Evolutionary conservation across 148 eudicot genomes (phyloP).

Genomic region (Arbutus unedo): DNA sequence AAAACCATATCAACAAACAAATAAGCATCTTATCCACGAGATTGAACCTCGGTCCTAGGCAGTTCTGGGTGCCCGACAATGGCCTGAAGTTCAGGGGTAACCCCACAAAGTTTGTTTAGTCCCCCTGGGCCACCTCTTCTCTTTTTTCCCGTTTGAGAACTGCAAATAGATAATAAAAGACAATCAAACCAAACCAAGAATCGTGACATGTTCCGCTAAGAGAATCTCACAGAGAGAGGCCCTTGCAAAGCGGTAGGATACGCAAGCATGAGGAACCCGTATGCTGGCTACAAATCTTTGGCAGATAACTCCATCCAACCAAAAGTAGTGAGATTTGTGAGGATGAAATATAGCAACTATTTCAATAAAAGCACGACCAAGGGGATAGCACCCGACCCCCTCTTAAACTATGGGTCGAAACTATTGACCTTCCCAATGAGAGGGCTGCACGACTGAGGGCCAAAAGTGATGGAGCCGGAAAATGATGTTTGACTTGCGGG

Average conservation of each 20-base stretch:
- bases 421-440: neutral
- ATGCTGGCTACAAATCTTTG: neutral
- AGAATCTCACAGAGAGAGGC: neutral
- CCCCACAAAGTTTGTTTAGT: conserved; percentile 78
- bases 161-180: conserved; percentile 23
- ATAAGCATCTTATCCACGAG: neutral
- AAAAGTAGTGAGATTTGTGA: neutral
- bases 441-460: neutral
- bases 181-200: conserved; percentile 4
- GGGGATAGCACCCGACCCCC: neutral
- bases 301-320: neutral
- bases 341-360: conserved; percentile 7
- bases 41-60: conserved; percentile 78
- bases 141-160: conserved; percentile 56
- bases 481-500: neutral
- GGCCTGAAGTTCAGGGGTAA: conserved; percentile 80
- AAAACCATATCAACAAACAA: neutral
- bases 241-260: neutral
- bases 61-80: conserved; percentile 79
- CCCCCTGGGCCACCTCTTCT: conserved; percentile 96
- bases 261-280: neutral
- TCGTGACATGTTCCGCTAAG: neutral
- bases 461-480: neutral
- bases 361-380: neutral
- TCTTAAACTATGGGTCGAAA: neutral